phyloP scores from a whole-genome alignment of 495 filamentous ascomycete genomes.

The Hyaloscypha variabilis region DNA sequence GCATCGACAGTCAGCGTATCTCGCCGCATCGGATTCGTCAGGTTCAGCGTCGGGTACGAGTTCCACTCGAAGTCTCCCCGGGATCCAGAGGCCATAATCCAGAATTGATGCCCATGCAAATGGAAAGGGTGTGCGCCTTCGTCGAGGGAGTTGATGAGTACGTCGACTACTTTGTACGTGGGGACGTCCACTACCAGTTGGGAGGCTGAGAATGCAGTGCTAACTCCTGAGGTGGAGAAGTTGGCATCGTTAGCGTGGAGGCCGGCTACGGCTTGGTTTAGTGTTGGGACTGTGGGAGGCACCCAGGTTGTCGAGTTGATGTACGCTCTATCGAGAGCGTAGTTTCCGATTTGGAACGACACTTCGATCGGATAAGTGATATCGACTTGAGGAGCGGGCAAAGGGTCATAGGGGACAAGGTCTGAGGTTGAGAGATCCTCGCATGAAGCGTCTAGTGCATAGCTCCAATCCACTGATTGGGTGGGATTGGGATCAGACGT shows the following conservation, averaged over 20 bases:
- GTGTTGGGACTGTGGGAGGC: conserved; percentile 91
- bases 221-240: conserved; percentile 11
- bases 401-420: conserved; percentile 9
- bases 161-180: conserved; percentile 68
- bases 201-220: conserved; percentile 41
- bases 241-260: conserved; percentile 8
- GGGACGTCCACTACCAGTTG: conserved; percentile 42
- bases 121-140: conserved; percentile 56
- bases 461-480: conserved; percentile 12
- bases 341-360: conserved; percentile 20
- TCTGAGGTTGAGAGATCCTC: conserved; percentile 13
- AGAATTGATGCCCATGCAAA: conserved; percentile 78
- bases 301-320: conserved; percentile 63
- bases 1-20: conserved; percentile 60
- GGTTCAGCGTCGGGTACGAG: conserved; percentile 33
- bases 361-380: conserved; percentile 10
- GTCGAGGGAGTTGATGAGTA: conserved; percentile 79
- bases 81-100: conserved; percentile 58
- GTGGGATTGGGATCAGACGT: conserved; percentile 36
- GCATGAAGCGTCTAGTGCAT: conserved; percentile 10
- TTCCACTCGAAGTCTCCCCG: conserved; percentile 44
- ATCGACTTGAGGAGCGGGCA: conserved; percentile 13
- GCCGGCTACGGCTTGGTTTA: conserved; percentile 59
- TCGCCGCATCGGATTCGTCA: conserved; percentile 51
- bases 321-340: conserved; percentile 16